phyloP scores from a whole-genome alignment of 2,329 filamentous ascomycete genomes.

The Penicillium freii region DNA sequence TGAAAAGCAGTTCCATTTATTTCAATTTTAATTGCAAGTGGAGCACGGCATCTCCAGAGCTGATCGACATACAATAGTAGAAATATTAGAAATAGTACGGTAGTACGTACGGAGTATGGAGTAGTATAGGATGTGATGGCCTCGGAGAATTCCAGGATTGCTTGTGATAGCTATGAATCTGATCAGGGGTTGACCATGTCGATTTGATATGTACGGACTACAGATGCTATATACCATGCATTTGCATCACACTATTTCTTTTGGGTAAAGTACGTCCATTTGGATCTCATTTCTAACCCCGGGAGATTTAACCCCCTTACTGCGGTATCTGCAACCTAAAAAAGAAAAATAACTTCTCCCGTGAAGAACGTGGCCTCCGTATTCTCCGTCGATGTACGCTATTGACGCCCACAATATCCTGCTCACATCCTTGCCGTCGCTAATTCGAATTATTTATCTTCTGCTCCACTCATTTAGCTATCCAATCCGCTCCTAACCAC shows the following conservation, averaged over 20 bases:
- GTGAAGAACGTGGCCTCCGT: neutral
- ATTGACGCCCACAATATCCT: slow-evolving; percentile 1
- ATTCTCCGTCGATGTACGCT: neutral
- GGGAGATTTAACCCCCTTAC: neutral
- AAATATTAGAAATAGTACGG: neutral
- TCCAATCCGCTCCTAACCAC: neutral
- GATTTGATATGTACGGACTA: neutral
- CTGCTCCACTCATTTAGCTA: neutral
- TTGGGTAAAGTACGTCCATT: neutral
- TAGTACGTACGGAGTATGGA: neutral
- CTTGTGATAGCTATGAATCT: neutral
- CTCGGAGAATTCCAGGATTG: neutral
- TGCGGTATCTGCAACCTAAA: slow-evolving; percentile 1
- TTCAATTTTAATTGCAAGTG: slow-evolving; percentile 9
- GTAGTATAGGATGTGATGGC: neutral
- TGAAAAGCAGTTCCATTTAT: slow-evolving; percentile 18
- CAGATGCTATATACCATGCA: neutral
- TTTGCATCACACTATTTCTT: neutral
- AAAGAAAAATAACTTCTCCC: neutral
- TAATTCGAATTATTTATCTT: neutral
- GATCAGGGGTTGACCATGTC: neutral
- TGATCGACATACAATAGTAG: slow-evolving; percentile 1
- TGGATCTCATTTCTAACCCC: neutral
- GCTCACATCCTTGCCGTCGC: neutral
- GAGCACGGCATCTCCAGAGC: slow-evolving; percentile 10